Evolutionary conservation across 1,284 basidiomycete species (phyloP).

Genomic region (Rugosomyces carneus): DNA sequence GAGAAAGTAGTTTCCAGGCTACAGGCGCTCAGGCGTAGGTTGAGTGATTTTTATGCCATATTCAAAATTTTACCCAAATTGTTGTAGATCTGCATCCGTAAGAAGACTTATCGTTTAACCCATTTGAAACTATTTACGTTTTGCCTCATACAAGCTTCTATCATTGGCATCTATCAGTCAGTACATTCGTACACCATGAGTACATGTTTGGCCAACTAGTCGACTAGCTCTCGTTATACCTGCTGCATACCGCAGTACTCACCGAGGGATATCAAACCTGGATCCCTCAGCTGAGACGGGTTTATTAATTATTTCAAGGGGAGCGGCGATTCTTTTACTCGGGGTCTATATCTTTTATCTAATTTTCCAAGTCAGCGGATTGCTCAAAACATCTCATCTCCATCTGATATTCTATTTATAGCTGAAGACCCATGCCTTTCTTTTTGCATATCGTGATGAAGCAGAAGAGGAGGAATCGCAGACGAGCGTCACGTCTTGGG

Average conservation of each 20-base stretch:
- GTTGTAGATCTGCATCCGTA: slow-evolving; percentile 55
- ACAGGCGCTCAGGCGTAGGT: slow-evolving; percentile 84
- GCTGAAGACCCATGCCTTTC: slow-evolving; percentile 45
- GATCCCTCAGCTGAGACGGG: slow-evolving; percentile 37
- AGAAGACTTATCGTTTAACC: slow-evolving; percentile 16
- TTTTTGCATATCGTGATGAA: slow-evolving; percentile 28
- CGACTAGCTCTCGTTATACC: slow-evolving; percentile 76
- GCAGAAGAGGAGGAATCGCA: slow-evolving; percentile 34
- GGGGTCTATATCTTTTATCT: slow-evolving; percentile 80
- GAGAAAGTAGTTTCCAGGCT: slow-evolving; percentile 70
- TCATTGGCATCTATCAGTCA: slow-evolving; percentile 82
- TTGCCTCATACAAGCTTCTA: slow-evolving; percentile 54
- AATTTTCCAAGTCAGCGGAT: slow-evolving; percentile 56
- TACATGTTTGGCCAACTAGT: background rate
- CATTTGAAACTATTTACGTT: slow-evolving; percentile 7
- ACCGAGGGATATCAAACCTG: slow-evolving; percentile 14
- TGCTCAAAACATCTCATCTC: slow-evolving; percentile 1
- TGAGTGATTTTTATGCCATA: slow-evolving; percentile 13
- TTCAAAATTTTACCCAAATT: slow-evolving; percentile 9
- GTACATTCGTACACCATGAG: slow-evolving; percentile 22
- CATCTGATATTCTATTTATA: slow-evolving; percentile 21
- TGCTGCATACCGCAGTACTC: slow-evolving; percentile 74
- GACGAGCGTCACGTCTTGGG: slow-evolving; percentile 19
- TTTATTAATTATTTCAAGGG: slow-evolving; percentile 75
- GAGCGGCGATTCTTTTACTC: slow-evolving; percentile 79